These are phyloP conservation scores for Pseudogymnoascus sp. DNA, from an alignment of 2,329 filamentous ascomycete species.

Conservation along the genomic window DNA sequence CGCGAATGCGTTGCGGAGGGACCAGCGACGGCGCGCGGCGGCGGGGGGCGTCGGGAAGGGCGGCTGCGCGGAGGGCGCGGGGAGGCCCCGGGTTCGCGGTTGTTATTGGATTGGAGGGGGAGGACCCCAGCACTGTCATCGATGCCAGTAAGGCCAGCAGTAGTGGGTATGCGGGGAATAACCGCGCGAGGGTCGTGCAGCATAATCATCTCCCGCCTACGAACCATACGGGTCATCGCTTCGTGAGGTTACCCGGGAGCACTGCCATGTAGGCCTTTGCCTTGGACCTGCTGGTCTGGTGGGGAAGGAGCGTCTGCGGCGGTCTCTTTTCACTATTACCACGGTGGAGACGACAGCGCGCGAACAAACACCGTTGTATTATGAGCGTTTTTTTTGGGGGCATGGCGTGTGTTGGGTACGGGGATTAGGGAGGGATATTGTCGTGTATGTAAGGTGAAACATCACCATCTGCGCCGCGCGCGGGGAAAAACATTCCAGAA, in stretches of 20 bases:
- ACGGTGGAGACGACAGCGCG: not conserved
- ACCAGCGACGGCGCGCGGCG: conserved; percentile 24
- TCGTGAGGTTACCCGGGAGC: conserved; percentile 25
- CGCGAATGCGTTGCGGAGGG: conserved; percentile 27
- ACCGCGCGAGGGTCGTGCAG: conserved; percentile 33
- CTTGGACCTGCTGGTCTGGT: not conserved
- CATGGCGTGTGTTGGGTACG: not conserved
- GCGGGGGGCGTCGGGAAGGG: conserved; percentile 23
- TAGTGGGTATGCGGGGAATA: conserved; percentile 31
- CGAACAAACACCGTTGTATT: not conserved
- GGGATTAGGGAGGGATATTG: not conserved
- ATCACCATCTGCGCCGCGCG: not conserved
- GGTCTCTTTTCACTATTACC: not conserved
- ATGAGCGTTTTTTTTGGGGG: not conserved
- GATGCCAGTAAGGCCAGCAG: conserved; percentile 54
- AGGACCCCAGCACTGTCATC: conserved; percentile 49
- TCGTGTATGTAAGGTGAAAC: too few relatives aligned
- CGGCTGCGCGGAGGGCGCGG: conserved; percentile 27
- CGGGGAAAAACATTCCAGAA: not conserved
- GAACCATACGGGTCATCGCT: conserved; percentile 21
- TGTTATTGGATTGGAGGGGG: conserved; percentile 11
- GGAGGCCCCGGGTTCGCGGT: conserved; percentile 23
- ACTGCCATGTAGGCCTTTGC: conserved; percentile 20
- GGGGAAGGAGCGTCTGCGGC: not conserved
- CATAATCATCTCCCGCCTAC: conserved; percentile 28